Base-by-base conservation (phyloP, 169 alveolate genomes). In the Eimeria nieschulzi region DNA sequence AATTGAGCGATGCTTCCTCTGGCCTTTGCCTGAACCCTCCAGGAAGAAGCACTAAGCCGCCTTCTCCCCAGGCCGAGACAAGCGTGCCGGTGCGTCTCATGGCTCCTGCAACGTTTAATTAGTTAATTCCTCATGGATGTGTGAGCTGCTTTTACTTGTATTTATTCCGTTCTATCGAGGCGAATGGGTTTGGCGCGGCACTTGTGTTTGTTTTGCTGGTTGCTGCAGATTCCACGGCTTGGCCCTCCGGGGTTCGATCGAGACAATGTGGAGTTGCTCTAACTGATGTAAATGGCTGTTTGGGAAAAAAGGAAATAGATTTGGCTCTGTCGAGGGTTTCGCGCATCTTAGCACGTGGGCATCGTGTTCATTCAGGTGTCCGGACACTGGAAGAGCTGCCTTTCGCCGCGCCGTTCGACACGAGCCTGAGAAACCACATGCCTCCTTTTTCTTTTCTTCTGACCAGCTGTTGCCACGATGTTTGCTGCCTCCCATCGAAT, bases 191-290 rank as follows among this genome's bases (percentile, higher is more conserved):
- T 25, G 55, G n/a, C 53, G 85, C 39, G 23, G 66, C 68, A 68
- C 85, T 75, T 39, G n/a, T 75, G 70, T 51, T 54, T 63, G 26
- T 25, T 23, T 17, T 63, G 87, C 51, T 26, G 73, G 59, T 83
- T 23, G 12, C 19, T 7, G 39, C 91, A 84, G 91, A 84, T 84
- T 13, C 91, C 91, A 9, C 91, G 91, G 7, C 64, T 84, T 63
- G 83, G 83, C 55, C 83, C 91, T 9, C 83, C 91, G 5, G 72
- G 33, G 19, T 84, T 68, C 70, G 83, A 84, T 26, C 83, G 66
- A 9, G 83, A 66, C 26, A 70, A 46, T 39, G 78, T 84, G 61
- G 91, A 84, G 79, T 68, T 84, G 39, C 61, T 84, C 39, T 84
- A 23, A 55, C 1, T 0, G 21, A 59, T 59, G 0, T 15, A 5